Base-by-base conservation (phyloP, 2,329 filamentous ascomycete genomes). In the Pyrenochaeta sp. region DNA sequence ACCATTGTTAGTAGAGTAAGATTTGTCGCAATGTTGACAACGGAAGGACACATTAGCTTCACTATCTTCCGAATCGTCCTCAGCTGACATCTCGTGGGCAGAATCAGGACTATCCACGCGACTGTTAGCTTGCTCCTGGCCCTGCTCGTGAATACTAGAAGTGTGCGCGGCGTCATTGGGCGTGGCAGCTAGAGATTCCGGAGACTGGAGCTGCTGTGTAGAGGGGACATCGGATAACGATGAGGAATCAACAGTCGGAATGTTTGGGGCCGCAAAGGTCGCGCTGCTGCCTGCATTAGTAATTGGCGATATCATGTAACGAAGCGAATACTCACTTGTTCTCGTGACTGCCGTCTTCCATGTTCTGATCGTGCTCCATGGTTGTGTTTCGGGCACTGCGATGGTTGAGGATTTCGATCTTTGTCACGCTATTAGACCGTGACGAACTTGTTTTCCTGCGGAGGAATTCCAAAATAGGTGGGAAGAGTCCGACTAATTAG, bases 1-100 rank as follows among this genome's bases (percentile, higher is more conserved):
- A 6, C 19, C 5, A 2, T 1, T 5, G 28, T 43, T 25, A 5
- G 24, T 37, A 1, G 13, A 24, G 37, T 58, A 61, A 22, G 39
- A 32, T 24, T 54, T 64, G 24, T 47, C 39, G 22, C 60, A 63
- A 27, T 27, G 40, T 43, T 43, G 8, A 43, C 40, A 43, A 7
- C 8, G 19, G 40, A 43, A 43, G 3, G 40, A 19, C 15, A 39
- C 5, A 13, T 19, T 3, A 19, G 36, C 36, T 8, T 39, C 36
- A 13, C 15, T 13, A 27, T 43, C 24, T 5, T 19, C 10, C 22
- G 40, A 39, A 1, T 39, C 13, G 15, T 39, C 15, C 36, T 39
- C 15, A 39, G 36, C 13, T 39, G 36, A 5, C 13, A n/a, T 19
- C 13, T 12, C 15, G 36, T 8, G 13, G 2, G 36, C 15, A n/a